phyloP scores from a whole-genome alignment of 331 rosid species.

The Malus hybrid region DNA sequence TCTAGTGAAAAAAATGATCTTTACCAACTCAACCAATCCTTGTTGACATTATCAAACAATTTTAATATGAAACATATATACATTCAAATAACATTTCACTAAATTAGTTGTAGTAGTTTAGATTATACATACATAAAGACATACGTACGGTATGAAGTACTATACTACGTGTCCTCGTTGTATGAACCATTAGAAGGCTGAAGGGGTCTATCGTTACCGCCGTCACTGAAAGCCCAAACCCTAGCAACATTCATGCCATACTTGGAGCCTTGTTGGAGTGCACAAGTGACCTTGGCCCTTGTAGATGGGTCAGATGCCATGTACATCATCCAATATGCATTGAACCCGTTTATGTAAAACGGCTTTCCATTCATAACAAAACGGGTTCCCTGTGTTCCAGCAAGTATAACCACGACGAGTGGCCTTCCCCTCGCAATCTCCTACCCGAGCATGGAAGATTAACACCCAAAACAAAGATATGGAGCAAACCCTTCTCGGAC shows the following conservation, averaged over 20 bases:
- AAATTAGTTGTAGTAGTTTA: too few relatives aligned
- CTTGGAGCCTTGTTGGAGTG: constrained; percentile 36
- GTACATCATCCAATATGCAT: constrained; percentile 54
- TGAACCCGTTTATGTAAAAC: constrained; percentile 48
- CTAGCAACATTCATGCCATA: constrained; percentile 49
- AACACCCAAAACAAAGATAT: background rate
- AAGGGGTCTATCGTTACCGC: constrained; percentile 27
- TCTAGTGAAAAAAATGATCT: too few relatives aligned
- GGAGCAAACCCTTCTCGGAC: background rate
- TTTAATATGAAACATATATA: too few relatives aligned
- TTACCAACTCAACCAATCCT: too few relatives aligned
- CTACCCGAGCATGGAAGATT: background rate
- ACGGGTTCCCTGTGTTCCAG: constrained; percentile 27
- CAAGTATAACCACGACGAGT: background rate
- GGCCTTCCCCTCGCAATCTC: background rate
- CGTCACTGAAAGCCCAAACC: constrained; percentile 57
- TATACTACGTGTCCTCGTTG: constrained; percentile 23
- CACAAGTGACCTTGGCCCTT: constrained; percentile 29
- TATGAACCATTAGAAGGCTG: constrained; percentile 45
- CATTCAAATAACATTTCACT: too few relatives aligned
- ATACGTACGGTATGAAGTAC: too few relatives aligned
- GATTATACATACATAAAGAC: too few relatives aligned
- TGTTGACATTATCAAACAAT: too few relatives aligned
- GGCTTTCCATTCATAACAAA: constrained; percentile 25
- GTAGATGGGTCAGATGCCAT: constrained; percentile 46